Percentiles rank a stretch among this genome's conserved stretches.
Conservation (phyloP, 2,329 filamentous ascomycete genomes). For the Penicillium sp. region DNA sequence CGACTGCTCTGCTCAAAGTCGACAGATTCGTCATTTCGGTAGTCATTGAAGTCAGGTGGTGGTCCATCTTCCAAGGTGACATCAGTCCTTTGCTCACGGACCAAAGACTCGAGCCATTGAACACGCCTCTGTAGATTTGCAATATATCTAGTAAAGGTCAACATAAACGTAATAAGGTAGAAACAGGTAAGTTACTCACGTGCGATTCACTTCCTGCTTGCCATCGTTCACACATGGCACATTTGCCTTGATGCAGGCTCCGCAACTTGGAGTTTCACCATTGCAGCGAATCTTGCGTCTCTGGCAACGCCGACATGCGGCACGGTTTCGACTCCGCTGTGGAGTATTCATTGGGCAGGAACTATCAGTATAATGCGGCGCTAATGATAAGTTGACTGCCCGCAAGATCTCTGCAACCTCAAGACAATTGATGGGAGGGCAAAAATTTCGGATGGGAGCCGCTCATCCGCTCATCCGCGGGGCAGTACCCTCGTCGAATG, state of each 20-base stretch:
- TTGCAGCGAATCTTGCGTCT: constrained; percentile 55
- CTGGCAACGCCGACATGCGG: constrained; percentile 46
- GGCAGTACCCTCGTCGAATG: neutral
- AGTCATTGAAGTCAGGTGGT: constrained; percentile 12
- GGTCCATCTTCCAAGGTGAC: constrained; percentile 41
- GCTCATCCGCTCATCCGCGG: neutral
- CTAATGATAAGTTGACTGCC: neutral
- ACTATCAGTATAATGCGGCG: neutral
- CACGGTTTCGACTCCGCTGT: constrained; percentile 35
- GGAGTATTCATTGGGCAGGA: constrained; percentile 28
- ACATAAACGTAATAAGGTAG: neutral
- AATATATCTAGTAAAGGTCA: constrained; percentile 32
- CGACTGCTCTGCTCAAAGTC: neutral
- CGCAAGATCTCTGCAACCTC: neutral
- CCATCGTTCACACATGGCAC: constrained; percentile 50
- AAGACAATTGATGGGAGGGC: neutral
- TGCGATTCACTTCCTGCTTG: constrained; percentile 48
- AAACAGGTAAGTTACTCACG: constrained; percentile 30
- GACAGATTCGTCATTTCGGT: neutral
- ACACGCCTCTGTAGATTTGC: constrained; percentile 46
- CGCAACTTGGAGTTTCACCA: constrained; percentile 46
- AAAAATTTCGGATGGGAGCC: neutral
- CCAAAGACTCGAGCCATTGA: constrained; percentile 51
- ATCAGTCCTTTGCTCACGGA: constrained; percentile 47
- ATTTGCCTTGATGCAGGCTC: constrained; percentile 48